Conservation (phyloP, 1,139 yeast genomes). For the Suhomyces panamericanus region DNA sequence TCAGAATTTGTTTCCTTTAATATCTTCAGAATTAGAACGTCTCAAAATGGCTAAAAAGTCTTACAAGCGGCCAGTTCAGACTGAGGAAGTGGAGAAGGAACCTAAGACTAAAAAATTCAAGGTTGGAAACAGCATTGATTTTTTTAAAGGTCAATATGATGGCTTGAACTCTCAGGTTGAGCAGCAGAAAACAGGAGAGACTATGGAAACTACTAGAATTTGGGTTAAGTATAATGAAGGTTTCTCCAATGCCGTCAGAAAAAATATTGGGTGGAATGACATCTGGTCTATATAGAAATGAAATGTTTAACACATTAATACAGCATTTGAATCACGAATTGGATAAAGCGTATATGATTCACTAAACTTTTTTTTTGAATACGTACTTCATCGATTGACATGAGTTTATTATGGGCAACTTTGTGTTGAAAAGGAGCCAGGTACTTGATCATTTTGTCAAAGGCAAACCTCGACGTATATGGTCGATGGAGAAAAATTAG, state of each 20-base stretch:
- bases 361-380: too few relatives aligned
- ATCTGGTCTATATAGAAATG: conserved; percentile 44
- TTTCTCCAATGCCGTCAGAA: conserved; percentile 89
- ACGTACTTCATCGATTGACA: too few relatives aligned
- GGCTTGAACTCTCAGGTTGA: conserved; percentile 28
- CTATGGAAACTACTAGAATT: conserved; percentile 41
- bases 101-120: conserved; percentile 27
- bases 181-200: conserved; percentile 8
- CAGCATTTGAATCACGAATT: neutral
- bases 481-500: too few relatives aligned
- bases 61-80: conserved; percentile 18
- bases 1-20: conserved; percentile 39
- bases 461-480: too few relatives aligned
- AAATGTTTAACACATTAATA: too few relatives aligned
- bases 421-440: too few relatives aligned
- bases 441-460: too few relatives aligned
- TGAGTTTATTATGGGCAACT: too few relatives aligned
- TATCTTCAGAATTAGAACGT: conserved; percentile 44
- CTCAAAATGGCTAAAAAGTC: conserved; percentile 21
- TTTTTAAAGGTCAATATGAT: conserved; percentile 43
- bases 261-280: conserved; percentile 77
- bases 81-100: conserved; percentile 15
- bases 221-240: conserved; percentile 97
- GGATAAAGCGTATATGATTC: too few relatives aligned
- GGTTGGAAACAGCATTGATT: conserved; percentile 36